phyloP scores from a whole-genome alignment of 441 rosid species.

The Syzygium malaccense region DNA sequence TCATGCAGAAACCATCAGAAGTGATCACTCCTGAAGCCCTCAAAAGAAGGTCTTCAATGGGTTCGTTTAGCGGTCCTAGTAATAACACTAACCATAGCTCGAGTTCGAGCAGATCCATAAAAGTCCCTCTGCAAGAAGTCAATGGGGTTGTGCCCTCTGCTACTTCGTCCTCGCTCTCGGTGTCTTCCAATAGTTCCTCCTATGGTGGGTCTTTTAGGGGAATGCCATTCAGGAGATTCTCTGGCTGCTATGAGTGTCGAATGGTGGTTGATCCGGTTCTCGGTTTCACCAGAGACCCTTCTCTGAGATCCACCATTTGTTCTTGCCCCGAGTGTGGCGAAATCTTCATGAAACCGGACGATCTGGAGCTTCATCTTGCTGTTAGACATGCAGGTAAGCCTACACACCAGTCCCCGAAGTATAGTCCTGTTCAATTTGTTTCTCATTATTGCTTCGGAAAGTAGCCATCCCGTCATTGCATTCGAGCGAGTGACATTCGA shows the following conservation, averaged over 20 bases:
- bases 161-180: slow-evolving; percentile 30
- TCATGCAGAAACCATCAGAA: slow-evolving; percentile 35
- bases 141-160: slow-evolving; percentile 29
- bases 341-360: slow-evolving; percentile 56
- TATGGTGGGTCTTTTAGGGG: slow-evolving; percentile 31
- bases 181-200: slow-evolving; percentile 19
- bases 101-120: slow-evolving; percentile 43
- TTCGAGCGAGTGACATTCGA: background rate
- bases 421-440: background rate
- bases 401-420: background rate
- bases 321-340: slow-evolving; percentile 66
- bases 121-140: slow-evolving; percentile 30
- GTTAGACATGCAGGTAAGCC: slow-evolving; percentile 62
- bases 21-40: slow-evolving; percentile 25
- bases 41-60: slow-evolving; percentile 24
- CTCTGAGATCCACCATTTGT: slow-evolving; percentile 39
- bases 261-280: slow-evolving; percentile 74
- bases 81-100: background rate
- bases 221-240: slow-evolving; percentile 60
- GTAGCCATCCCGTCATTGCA: background rate
- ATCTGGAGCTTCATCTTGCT: slow-evolving; percentile 59
- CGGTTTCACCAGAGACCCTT: slow-evolving; percentile 51
- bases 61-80: background rate
- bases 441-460: background rate
- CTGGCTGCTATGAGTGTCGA: slow-evolving; percentile 71